phyloP scores from a whole-genome alignment of 495 filamentous ascomycete species.

The Aspergillus cristatus region DNA sequence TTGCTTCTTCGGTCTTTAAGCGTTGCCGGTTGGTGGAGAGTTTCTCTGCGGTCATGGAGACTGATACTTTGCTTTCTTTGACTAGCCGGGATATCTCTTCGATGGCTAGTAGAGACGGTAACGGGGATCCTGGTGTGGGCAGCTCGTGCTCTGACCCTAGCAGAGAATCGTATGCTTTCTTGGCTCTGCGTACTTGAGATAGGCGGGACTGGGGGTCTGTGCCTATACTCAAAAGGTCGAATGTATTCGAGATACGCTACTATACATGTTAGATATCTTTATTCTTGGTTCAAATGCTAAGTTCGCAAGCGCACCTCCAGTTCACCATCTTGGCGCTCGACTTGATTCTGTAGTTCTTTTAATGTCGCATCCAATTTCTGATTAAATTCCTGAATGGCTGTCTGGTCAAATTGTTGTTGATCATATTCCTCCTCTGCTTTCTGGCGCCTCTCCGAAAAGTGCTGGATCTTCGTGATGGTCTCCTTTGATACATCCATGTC shows the following conservation, averaged over 20 bases:
- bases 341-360: constrained; percentile 52
- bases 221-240: constrained; percentile 30
- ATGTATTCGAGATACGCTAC: constrained; percentile 37
- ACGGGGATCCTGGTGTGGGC: constrained; percentile 53
- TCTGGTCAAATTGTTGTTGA: constrained; percentile 21
- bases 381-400: constrained; percentile 30
- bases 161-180: constrained; percentile 54
- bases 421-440: constrained; percentile 27
- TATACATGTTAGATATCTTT: constrained; percentile 7
- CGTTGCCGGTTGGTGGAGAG: constrained; percentile 44
- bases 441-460: constrained; percentile 28
- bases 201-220: constrained; percentile 38
- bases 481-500: constrained; percentile 26
- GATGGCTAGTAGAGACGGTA: constrained; percentile 64
- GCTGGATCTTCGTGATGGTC: constrained; percentile 28
- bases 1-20: constrained; percentile 49
- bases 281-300: constrained; percentile 4
- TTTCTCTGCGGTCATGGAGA: constrained; percentile 43
- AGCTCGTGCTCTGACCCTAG: constrained; percentile 52
- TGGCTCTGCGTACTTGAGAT: constrained; percentile 47
- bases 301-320: constrained; percentile 37
- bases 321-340: constrained; percentile 55
- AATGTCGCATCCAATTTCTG: constrained; percentile 55
- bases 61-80: constrained; percentile 50
- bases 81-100: constrained; percentile 55